These are phyloP conservation scores for Penicillium olsonii DNA, from an alignment of 2,329 filamentous ascomycete genomes.

Conservation along the genomic window DNA sequence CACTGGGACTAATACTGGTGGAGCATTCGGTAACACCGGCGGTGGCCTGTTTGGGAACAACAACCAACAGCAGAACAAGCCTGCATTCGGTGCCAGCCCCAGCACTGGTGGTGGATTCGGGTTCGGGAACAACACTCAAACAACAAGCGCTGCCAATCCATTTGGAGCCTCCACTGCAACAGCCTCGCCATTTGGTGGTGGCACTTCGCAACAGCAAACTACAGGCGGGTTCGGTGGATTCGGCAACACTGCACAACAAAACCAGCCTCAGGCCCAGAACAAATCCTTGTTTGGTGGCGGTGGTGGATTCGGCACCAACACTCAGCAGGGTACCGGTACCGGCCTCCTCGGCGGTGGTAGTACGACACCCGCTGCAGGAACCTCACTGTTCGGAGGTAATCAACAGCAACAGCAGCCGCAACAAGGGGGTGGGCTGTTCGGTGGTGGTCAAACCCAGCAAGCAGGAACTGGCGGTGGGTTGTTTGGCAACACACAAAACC, in stretches of 20 bases:
- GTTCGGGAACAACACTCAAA: constrained; percentile 38
- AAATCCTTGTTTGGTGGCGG: constrained; percentile 39
- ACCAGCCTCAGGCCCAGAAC: constrained; percentile 38
- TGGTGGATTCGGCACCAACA: constrained; percentile 44
- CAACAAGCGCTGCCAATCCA: constrained; percentile 39
- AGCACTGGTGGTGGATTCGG: constrained; percentile 37
- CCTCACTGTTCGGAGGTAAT: constrained; percentile 45
- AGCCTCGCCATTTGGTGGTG: constrained; percentile 46
- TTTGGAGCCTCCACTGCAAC: constrained; percentile 44
- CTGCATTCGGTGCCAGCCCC: constrained; percentile 35
- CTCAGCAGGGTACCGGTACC: constrained; percentile 40
- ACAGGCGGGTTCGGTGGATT: constrained; percentile 48
- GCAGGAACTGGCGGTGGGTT: constrained; percentile 44
- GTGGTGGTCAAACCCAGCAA: constrained; percentile 37
- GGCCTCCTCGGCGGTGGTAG: constrained; percentile 42
- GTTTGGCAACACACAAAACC: constrained; percentile 44
- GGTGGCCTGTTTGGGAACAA: constrained; percentile 46
- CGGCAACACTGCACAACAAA: constrained; percentile 40
- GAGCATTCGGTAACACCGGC: constrained; percentile 34
- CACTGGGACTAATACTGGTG: constrained; percentile 24
- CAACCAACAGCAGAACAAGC: constrained; percentile 37
- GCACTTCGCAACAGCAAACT: constrained; percentile 31
- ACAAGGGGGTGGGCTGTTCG: constrained; percentile 36
- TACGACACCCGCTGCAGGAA: constrained; percentile 36
- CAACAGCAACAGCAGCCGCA: constrained; percentile 31